Base-by-base conservation (phyloP, 2,329 filamentous ascomycete species). In the Pochonia chlamydosporia region DNA sequence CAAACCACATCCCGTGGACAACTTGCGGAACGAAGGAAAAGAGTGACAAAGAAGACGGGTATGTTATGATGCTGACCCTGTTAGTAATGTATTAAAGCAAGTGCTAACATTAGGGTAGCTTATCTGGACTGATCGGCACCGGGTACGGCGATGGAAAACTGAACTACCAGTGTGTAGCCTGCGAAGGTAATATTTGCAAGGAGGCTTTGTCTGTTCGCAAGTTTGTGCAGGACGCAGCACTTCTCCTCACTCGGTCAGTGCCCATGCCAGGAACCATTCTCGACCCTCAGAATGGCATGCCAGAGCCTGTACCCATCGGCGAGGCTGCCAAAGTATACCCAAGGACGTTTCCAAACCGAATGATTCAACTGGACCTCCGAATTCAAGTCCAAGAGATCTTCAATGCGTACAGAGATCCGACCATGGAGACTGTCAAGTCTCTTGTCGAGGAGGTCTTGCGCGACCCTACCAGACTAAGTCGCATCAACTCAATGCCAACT, bases 231-330 rank as follows among this genome's bases (percentile, higher is more conserved):
- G 52, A 54, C 26, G 28, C 48, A n/a, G 30, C 50, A 3, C 13
- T 48, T 3, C 50, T 54, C 4, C 46, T 54, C 5, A 40, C 23
- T 14, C 43, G 28, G 11, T 47, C 46, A 7, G 37, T 50, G 2
- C 81, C 85, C 0, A 79, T 91, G 71, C 81, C 84, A 0, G 85
- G 87, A 1, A 89, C 85, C 0, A 61, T 89, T 4, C 69, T 89
- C 7, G 70, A 79, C 8, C 59, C 73, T 1, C 61, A 65, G 1
- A 70, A 57, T 0, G 86, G 85, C 0, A 62, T 68, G 14, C 78
- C 81, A 0, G 59, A 68, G 25, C 43, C 53, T 2, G 54, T 68
- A 2, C 58, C 56, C 2, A 26, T 50, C 16, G 36, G 47, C 6
- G 21, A 52, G 47, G 23, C 55, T 25, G 40, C 11, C 3, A 14